phyloP scores from a whole-genome alignment of 2,329 filamentous ascomycete species.

The Camillea tinctor region DNA sequence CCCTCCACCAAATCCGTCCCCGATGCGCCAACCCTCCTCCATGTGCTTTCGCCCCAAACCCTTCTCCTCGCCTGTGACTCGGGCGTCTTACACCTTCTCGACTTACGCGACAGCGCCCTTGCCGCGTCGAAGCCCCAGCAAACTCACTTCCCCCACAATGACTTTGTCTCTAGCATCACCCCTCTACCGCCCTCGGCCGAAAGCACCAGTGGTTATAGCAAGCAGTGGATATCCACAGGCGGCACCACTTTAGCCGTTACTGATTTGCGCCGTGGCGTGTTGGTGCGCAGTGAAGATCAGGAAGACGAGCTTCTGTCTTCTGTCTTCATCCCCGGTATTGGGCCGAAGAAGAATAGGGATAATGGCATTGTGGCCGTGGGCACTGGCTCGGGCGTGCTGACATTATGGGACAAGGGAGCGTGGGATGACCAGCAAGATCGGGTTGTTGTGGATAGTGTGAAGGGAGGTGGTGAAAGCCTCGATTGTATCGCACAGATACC shows the following conservation, averaged over 20 bases:
- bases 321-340: conserved; percentile 73
- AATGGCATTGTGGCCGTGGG: conserved; percentile 78
- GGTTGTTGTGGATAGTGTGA: conserved; percentile 69
- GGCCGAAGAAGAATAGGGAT: conserved; percentile 61
- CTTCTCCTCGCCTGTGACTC: conserved; percentile 90
- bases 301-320: conserved; percentile 89
- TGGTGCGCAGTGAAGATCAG: conserved; percentile 90
- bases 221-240: conserved; percentile 93
- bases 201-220: conserved; percentile 84
- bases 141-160: conserved; percentile 82
- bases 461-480: conserved; percentile 69
- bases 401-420: conserved; percentile 88
- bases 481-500: conserved; percentile 76
- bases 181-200: conserved; percentile 76
- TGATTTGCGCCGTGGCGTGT: conserved; percentile 80
- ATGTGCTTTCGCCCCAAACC: conserved; percentile 82
- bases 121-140: conserved; percentile 65
- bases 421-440: conserved; percentile 96
- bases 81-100: conserved; percentile 82
- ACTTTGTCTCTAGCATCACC: conserved; percentile 87
- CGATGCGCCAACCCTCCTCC: conserved; percentile 78
- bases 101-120: conserved; percentile 66
- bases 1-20: conserved; percentile 54
- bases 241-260: conserved; percentile 89
- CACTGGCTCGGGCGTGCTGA: conserved; percentile 75